Conservation (phyloP, 2,329 filamentous ascomycete species). For the Pseudogymnoascus sp. region DNA sequence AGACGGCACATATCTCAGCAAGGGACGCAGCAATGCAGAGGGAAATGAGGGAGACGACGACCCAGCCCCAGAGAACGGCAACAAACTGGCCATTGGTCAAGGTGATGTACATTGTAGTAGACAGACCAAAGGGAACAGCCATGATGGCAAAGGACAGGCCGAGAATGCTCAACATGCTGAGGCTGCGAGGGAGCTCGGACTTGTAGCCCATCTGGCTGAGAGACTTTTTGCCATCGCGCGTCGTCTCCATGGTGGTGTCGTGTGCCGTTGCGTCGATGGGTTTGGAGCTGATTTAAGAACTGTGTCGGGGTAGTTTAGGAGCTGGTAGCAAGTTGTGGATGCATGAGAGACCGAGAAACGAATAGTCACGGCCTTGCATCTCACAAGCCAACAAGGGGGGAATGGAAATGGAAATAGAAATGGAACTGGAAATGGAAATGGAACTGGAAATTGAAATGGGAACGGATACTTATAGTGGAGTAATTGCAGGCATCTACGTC, state of each 20-base stretch:
- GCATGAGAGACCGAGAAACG: background rate
- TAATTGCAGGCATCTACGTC: background rate
- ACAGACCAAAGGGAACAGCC: slow-evolving; percentile 60
- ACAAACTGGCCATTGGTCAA: slow-evolving; percentile 60
- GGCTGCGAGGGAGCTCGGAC: slow-evolving; percentile 54
- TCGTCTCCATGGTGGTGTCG: background rate
- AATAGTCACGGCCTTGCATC: background rate
- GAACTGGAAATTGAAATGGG: background rate
- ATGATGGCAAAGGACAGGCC: slow-evolving; percentile 65
- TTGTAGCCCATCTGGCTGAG: slow-evolving; percentile 49
- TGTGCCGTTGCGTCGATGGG: background rate
- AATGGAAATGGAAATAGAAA: background rate
- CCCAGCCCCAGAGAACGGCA: slow-evolving; percentile 62
- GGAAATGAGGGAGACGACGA: slow-evolving; percentile 55
- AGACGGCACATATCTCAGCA: slow-evolving; percentile 61
- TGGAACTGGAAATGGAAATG: background rate
- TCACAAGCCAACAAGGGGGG: background rate
- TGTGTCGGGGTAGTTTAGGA: background rate
- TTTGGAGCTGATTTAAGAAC: background rate
- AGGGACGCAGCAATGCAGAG: slow-evolving; percentile 56
- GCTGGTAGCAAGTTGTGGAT: background rate
- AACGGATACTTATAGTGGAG: background rate
- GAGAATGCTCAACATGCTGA: slow-evolving; percentile 62
- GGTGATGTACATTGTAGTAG: slow-evolving; percentile 60
- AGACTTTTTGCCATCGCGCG: background rate